Percentiles rank a stretch among this genome's conserved stretches.
Conservation (phyloP, 768 basidiomycete species). For the Russula vinacea region DNA sequence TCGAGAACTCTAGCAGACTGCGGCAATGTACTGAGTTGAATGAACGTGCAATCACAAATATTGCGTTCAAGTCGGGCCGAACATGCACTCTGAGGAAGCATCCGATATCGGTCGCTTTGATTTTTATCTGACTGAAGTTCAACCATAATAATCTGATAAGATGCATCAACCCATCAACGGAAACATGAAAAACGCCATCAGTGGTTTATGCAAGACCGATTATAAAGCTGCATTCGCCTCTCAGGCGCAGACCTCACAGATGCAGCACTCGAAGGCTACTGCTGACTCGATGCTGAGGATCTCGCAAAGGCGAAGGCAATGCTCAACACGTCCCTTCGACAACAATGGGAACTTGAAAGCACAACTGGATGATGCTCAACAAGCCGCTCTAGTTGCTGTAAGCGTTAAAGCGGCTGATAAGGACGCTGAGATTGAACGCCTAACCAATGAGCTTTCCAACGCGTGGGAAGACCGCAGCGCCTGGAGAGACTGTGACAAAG, state of each 20-base stretch:
- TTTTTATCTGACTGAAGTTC: not conserved
- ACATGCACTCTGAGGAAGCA: slow-evolving; percentile 1
- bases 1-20: too few species aligned
- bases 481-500: slow-evolving; percentile 54
- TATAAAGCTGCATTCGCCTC: slow-evolving; percentile 61
- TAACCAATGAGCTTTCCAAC: slow-evolving; percentile 56
- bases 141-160: too few species aligned
- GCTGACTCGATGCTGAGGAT: too few species aligned
- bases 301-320: slow-evolving; percentile 69
- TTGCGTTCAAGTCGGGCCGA: not conserved
- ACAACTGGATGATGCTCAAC: slow-evolving; percentile 63
- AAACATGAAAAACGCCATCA: slow-evolving; percentile 1
- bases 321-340: slow-evolving; percentile 49
- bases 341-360: slow-evolving; percentile 51
- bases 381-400: slow-evolving; percentile 40
- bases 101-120: not conserved
- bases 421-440: slow-evolving; percentile 51
- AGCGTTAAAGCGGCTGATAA: slow-evolving; percentile 45
- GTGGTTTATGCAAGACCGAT: too few species aligned
- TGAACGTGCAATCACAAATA: not conserved
- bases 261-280: slow-evolving; percentile 71
- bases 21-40: too few species aligned
- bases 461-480: slow-evolving; percentile 62
- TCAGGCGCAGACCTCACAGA: slow-evolving; percentile 55
- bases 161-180: not conserved